Conservation (phyloP, 2,329 filamentous ascomycete species). For the Talaromyces rugulosus region DNA sequence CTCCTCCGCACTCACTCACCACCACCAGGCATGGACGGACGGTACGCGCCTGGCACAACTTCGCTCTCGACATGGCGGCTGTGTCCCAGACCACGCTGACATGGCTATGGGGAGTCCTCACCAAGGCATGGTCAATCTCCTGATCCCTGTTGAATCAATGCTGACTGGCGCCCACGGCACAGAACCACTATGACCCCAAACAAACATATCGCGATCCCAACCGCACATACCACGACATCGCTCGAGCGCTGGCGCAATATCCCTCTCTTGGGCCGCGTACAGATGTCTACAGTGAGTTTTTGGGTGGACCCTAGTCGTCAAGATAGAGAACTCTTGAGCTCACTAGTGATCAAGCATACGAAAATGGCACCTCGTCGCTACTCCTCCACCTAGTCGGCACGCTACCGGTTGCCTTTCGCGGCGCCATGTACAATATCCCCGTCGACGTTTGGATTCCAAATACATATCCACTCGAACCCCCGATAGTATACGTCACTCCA, state of each 20-base stretch:
- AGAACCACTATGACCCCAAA: conserved; percentile 35
- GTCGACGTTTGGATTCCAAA: conserved; percentile 91
- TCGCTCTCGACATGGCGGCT: conserved; percentile 48
- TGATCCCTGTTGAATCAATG: background rate
- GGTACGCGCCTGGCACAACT: background rate
- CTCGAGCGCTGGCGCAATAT: conserved; percentile 73
- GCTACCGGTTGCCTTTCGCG: conserved; percentile 85
- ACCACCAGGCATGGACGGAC: background rate
- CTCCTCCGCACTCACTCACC: background rate
- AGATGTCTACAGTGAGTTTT: conserved; percentile 81
- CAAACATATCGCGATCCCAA: conserved; percentile 94
- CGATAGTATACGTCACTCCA: conserved; percentile 83
- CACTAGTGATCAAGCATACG: conserved; percentile 60
- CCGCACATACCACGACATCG: conserved; percentile 87
- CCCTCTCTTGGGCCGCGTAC: conserved; percentile 79
- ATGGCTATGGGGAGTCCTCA: conserved; percentile 91
- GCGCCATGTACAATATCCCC: conserved; percentile 84
- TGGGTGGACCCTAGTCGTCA: conserved; percentile 9
- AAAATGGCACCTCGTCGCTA: conserved; percentile 80
- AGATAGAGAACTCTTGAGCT: conserved; percentile 16
- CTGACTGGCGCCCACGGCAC: conserved; percentile 6
- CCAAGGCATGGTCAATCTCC: conserved; percentile 52
- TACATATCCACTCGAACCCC: conserved; percentile 78
- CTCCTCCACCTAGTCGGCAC: conserved; percentile 84
- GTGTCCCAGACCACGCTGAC: conserved; percentile 87